phyloP scores from a whole-genome alignment of 2,329 filamentous ascomycete species.

The Erysiphe pulchra region DNA sequence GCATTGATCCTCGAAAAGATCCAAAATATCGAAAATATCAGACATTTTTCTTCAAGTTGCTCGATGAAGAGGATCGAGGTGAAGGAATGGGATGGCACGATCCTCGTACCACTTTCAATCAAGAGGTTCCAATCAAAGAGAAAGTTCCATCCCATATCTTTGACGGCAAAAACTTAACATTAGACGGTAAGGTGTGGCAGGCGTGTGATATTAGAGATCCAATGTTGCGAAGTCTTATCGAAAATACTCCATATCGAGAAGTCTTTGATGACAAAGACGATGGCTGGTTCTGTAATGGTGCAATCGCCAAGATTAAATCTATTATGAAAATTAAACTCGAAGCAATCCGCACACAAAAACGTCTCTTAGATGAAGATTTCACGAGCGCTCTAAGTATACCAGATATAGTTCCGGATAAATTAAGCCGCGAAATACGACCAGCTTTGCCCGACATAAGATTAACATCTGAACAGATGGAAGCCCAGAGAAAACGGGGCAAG shows the following conservation, averaged over 20 bases:
- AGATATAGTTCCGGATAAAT: constrained; percentile 8
- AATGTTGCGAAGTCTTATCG: constrained; percentile 37
- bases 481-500: too few relatives aligned
- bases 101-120: constrained; percentile 7
- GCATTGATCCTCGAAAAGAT: constrained; percentile 59
- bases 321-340: constrained; percentile 75
- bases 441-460: constrained; percentile 11
- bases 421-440: constrained; percentile 6
- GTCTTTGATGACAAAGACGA: constrained; percentile 35
- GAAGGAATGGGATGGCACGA: constrained; percentile 7
- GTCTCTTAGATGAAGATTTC: constrained; percentile 23
- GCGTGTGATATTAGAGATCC: constrained; percentile 79
- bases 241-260: constrained; percentile 30
- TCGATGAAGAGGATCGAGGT: constrained; percentile 9
- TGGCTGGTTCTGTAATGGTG: constrained; percentile 67
- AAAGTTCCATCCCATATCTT: constrained; percentile 43
- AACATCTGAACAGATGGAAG: constrained; percentile 7
- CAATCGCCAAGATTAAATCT: constrained; percentile 59
- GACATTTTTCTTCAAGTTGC: constrained; percentile 62
- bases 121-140: constrained; percentile 2
- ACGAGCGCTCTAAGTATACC: constrained; percentile 17
- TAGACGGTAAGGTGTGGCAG: constrained; percentile 82
- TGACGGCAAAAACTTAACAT: constrained; percentile 47
- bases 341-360: constrained; percentile 30
- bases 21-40: constrained; percentile 63